These are phyloP conservation scores for Niveomyces coronatus DNA, from an alignment of 2,329 filamentous ascomycete genomes.

Conservation along the genomic window DNA sequence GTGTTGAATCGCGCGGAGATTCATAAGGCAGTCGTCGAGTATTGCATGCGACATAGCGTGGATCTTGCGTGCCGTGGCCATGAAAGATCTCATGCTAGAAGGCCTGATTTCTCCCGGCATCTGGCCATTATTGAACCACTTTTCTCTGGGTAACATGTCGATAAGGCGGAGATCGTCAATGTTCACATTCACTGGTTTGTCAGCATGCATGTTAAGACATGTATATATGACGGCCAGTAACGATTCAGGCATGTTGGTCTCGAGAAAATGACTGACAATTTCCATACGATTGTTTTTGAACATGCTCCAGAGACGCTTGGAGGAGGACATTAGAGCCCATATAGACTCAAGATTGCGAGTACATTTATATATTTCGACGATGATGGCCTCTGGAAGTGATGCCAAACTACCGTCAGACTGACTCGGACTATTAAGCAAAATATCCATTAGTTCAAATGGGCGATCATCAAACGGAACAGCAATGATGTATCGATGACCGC, in stretches of 20 bases:
- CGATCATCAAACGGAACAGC: too few relatives aligned
- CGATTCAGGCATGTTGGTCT: neutral
- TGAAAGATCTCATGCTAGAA: neutral
- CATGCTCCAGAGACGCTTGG: neutral
- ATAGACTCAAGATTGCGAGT: neutral
- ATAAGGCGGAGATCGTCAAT: neutral
- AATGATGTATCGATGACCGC: too few relatives aligned
- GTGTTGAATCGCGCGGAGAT: neutral
- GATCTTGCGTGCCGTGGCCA: neutral
- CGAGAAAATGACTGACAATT: neutral
- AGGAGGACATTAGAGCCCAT: conserved; percentile 1
- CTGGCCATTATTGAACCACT: neutral
- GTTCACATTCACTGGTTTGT: neutral
- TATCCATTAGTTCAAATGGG: too few relatives aligned
- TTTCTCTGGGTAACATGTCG: neutral
- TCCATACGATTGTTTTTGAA: neutral
- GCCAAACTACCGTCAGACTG: too few relatives aligned
- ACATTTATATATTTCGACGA: neutral
- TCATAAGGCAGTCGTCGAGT: neutral
- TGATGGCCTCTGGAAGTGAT: neutral
- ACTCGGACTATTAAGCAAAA: too few relatives aligned
- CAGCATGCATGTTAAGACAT: neutral
- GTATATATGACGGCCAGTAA: neutral
- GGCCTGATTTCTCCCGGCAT: too few relatives aligned
- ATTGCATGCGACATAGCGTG: neutral